These are phyloP conservation scores for Xylaria nigripes DNA, from an alignment of 495 filamentous ascomycete species.

Conservation along the genomic window DNA sequence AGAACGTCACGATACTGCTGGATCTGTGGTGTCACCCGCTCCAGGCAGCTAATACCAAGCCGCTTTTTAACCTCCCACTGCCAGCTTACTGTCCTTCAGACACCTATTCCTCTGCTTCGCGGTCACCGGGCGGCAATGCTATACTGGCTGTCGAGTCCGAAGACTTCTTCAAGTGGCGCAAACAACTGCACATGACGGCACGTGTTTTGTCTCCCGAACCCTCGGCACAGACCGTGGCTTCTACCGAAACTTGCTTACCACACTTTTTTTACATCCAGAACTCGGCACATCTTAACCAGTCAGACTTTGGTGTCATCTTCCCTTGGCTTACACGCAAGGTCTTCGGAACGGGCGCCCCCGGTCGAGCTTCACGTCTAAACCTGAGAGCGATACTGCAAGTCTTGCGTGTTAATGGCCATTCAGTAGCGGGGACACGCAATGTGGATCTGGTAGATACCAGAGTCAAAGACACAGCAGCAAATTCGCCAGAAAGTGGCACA, in stretches of 20 bases:
- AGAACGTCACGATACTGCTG: constrained; percentile 53
- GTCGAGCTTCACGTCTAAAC: constrained; percentile 55
- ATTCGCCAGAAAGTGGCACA: constrained; percentile 2
- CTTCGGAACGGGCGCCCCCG: constrained; percentile 53
- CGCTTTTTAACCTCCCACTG: constrained; percentile 56
- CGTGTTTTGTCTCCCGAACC: constrained; percentile 47
- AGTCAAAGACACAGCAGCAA: neutral
- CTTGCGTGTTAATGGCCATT: constrained; percentile 42
- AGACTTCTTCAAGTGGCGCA: constrained; percentile 63
- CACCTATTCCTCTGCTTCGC: neutral
- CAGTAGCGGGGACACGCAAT: constrained; percentile 43
- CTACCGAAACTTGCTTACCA: constrained; percentile 28
- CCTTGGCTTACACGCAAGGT: constrained; percentile 53
- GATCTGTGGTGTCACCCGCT: constrained; percentile 71
- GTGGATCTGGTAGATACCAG: constrained; percentile 40
- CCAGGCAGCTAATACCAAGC: constrained; percentile 41
- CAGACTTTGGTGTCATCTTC: constrained; percentile 72
- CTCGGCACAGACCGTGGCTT: constrained; percentile 17
- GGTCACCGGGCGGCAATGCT: constrained; percentile 36
- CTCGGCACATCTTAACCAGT: constrained; percentile 64
- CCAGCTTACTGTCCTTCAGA: constrained; percentile 46
- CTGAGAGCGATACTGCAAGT: constrained; percentile 54
- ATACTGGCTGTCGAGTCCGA: constrained; percentile 59
- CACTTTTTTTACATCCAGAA: constrained; percentile 54
- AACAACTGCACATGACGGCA: constrained; percentile 53